Evolutionary conservation across 2,329 filamentous ascomycete species (phyloP).

Genomic region (Ploettnerulaceae sp.): DNA sequence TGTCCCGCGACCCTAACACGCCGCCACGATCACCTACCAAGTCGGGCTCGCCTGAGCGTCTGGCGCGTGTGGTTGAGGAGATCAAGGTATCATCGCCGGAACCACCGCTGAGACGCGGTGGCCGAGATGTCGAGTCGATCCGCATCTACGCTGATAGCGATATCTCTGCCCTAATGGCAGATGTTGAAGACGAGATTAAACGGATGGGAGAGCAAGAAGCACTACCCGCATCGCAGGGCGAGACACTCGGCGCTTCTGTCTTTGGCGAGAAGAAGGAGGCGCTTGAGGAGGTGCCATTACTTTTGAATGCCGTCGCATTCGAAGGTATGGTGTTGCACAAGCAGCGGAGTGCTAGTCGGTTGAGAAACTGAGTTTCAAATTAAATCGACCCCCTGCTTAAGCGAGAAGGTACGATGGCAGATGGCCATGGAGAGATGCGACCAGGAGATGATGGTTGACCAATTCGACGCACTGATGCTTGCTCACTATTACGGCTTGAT

Average conservation of each 20-base stretch:
- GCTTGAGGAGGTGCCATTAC: conserved; percentile 7
- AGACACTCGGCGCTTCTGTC: not conserved
- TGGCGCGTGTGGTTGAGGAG: conserved; percentile 24
- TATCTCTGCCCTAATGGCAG: conserved; percentile 60
- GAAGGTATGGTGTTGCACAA: conserved; percentile 17
- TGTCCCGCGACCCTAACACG: conserved; percentile 19
- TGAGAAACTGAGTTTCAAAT: conserved; percentile 3
- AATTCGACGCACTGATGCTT: not conserved
- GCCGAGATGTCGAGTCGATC: conserved; percentile 50
- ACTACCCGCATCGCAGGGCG: not conserved
- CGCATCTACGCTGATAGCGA: conserved; percentile 64
- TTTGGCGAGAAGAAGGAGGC: not conserved
- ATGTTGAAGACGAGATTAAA: conserved; percentile 59
- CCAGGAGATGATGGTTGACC: no score
- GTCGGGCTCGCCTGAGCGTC: conserved; percentile 19
- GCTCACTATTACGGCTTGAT: conserved; percentile 2
- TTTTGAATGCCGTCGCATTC: conserved; percentile 19
- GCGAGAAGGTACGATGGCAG: not conserved
- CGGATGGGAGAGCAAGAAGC: conserved; percentile 33
- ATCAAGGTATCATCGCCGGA: conserved; percentile 23
- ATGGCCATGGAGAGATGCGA: no score
- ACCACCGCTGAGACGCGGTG: conserved; percentile 8
- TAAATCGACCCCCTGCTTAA: not conserved
- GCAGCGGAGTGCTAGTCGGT: not conserved
- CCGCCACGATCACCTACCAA: conserved; percentile 42